A percentile compares a stretch with the other conserved stretches of the same genome.
Conservation (phyloP, 129 eudicot species). For the Heracleum sosnowskyi region DNA sequence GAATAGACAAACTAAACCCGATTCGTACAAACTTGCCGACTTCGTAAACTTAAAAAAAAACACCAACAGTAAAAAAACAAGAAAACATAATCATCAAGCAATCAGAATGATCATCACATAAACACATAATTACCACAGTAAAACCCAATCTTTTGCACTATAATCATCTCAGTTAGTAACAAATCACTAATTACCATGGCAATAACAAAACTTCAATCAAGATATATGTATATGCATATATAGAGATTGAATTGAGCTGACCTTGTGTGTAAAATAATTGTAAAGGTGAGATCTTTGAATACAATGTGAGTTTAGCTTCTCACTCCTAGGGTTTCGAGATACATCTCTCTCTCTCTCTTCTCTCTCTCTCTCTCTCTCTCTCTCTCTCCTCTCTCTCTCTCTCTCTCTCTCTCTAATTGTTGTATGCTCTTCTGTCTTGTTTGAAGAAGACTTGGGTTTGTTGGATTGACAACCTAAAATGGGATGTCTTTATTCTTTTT, state of each 20-base stretch:
- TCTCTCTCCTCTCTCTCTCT: neutral
- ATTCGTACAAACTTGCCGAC: too few species aligned
- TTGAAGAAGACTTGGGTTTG: too few species aligned
- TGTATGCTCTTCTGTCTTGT: too few species aligned
- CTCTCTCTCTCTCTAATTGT: neutral
- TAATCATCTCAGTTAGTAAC: neutral
- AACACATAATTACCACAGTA: neutral
- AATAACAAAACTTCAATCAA: neutral
- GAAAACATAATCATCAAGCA: neutral
- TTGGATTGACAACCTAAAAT: too few species aligned
- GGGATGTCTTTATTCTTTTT: too few species aligned
- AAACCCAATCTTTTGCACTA: neutral
- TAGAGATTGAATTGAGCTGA: neutral
- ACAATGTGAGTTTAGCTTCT: conserved; percentile 19
- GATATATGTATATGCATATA: neutral
- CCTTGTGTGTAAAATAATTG: neutral
- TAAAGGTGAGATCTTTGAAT: conserved; percentile 18
- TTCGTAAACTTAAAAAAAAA: neutral
- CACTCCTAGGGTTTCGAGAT: conserved; percentile 6
- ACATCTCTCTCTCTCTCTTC: neutral
- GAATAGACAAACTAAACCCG: too few species aligned
- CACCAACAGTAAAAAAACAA: neutral
- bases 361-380: neutral
- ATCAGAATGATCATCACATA: neutral
- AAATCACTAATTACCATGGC: neutral